Base-by-base conservation (phyloP, 768 basidiomycete genomes). In the Omphalotus guepiniiformis region DNA sequence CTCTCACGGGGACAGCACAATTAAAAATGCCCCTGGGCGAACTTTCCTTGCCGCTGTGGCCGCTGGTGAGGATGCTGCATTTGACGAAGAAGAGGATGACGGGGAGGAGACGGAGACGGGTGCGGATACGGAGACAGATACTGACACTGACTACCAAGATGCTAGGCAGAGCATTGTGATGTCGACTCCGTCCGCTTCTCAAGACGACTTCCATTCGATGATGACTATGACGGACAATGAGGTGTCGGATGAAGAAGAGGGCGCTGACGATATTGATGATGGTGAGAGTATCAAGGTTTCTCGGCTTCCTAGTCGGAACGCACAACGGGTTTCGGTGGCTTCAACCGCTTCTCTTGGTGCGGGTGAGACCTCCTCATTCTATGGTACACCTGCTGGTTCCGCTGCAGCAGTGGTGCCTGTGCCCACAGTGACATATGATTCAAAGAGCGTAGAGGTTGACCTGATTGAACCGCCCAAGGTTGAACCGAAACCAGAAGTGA, bases 271-370 rank as follows among this genome's bases (percentile, higher is more conserved):
- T 15, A 62, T 62, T 44, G 68, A 73, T 49, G 73, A 77, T 49
- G 78, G 73, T n/a, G 84, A 84, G 65, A 92, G 89, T 49, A 79
- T 92, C 69, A 88, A 79, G 61, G 83, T 77, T 0, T 85, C 83
- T 4, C 65, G 69, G 47, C 62, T 66, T 54, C 51, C 57, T 53
- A 49, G 47, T 53, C 61, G 55, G 57, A 50, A 57, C 45, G 50
- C 28, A 16, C 27, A 42, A 16, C 42, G 2, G 12, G 18, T 11
- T 15, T 47, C 25, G 26, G 43, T 18, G 44, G 58, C 64, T 6
- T 67, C 67, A 6, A 58, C 59, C 29, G 46, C 63, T n/a, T 61
- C 63, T n/a, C 51, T 48, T 19, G 23, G 28, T 37, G 29, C 5
- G 22, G 32, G 9, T 9, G 9, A 32, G 30, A 32, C 35, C n/a